Evolutionary conservation across 2,329 filamentous ascomycete genomes (phyloP).

Genomic region (Paecilomyces fulvus): DNA sequence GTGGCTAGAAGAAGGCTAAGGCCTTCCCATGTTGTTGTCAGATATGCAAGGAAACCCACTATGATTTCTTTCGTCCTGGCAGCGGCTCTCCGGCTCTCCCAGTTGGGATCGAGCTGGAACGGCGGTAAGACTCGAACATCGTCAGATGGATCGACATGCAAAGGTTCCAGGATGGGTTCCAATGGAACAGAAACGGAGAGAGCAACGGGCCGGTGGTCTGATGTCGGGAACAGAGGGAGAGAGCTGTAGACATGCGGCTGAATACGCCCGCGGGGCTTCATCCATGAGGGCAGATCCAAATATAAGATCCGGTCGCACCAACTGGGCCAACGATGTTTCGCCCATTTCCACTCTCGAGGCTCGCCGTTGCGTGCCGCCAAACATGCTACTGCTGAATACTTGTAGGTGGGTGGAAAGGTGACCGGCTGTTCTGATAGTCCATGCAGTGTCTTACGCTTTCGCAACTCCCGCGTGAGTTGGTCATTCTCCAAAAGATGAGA

Average conservation of each 20-base stretch:
- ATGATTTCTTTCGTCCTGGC: conserved; percentile 52
- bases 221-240: conserved; percentile 69
- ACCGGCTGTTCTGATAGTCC: conserved; percentile 67
- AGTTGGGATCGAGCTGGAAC: conserved; percentile 50
- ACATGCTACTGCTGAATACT: conserved; percentile 53
- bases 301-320: conserved; percentile 93
- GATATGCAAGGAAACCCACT: conserved; percentile 50
- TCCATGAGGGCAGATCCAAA: conserved; percentile 53
- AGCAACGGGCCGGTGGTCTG: conserved; percentile 80
- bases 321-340: conserved; percentile 73
- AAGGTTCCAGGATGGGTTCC: conserved; percentile 25
- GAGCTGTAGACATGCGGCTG: conserved; percentile 57
- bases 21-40: conserved; percentile 42
- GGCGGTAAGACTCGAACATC: conserved; percentile 42
- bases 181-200: conserved; percentile 62
- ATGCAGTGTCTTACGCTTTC: conserved; percentile 63
- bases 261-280: conserved; percentile 35
- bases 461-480: conserved; percentile 67
- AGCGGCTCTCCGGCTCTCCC: conserved; percentile 44
- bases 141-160: conserved; percentile 17
- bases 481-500: conserved; percentile 62
- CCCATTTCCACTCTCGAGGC: conserved; percentile 59
- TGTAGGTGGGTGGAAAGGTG: conserved; percentile 86
- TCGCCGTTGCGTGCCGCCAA: conserved; percentile 26
- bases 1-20: conserved; percentile 33